phyloP scores from a whole-genome alignment of 2,329 filamentous ascomycete genomes.

The Calonectria crousiana region DNA sequence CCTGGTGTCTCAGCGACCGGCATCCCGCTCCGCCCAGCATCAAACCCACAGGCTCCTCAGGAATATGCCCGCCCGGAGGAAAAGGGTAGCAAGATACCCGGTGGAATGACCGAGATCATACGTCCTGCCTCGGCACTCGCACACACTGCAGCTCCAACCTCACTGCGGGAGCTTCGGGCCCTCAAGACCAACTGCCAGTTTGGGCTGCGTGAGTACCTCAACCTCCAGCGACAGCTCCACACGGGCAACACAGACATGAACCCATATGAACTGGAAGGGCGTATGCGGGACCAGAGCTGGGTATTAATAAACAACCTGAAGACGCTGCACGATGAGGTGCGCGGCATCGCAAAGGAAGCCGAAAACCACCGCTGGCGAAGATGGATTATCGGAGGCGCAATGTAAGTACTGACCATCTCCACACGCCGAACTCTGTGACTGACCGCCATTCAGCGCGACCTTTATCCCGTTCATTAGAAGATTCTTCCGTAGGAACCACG shows the following conservation, averaged over 20 bases:
- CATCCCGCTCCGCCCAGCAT: slow-evolving; percentile 38
- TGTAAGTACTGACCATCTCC: slow-evolving; percentile 54
- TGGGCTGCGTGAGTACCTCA: slow-evolving; percentile 51
- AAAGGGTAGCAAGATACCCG: slow-evolving; percentile 17
- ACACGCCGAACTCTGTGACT: slow-evolving; percentile 2
- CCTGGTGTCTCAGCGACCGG: slow-evolving; percentile 30
- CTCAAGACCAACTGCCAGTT: slow-evolving; percentile 52
- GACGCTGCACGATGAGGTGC: slow-evolving; percentile 58
- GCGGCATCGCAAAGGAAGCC: slow-evolving; percentile 55
- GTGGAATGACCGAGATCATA: slow-evolving; percentile 33
- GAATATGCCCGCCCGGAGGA: slow-evolving; percentile 24
- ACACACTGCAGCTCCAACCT: slow-evolving; percentile 34
- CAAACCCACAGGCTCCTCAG: slow-evolving; percentile 37
- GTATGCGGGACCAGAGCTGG: slow-evolving; percentile 57
- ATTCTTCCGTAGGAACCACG: slow-evolving; percentile 61
- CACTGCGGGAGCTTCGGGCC: slow-evolving; percentile 46
- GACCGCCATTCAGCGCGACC: slow-evolving; percentile 53
- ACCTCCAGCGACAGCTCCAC: slow-evolving; percentile 47
- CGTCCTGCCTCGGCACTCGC: slow-evolving; percentile 32
- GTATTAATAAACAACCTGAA: slow-evolving; percentile 59
- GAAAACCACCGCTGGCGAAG: slow-evolving; percentile 65
- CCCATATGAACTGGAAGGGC: slow-evolving; percentile 55
- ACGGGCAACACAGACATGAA: slow-evolving; percentile 45
- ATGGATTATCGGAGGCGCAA: slow-evolving; percentile 63
- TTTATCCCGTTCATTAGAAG: slow-evolving; percentile 65